Evolutionary conservation across 305 asterid genomes (phyloP), one percentile per base, ranked within the genome.

Genomic region (Stenogyne calaminthoides): DNA sequence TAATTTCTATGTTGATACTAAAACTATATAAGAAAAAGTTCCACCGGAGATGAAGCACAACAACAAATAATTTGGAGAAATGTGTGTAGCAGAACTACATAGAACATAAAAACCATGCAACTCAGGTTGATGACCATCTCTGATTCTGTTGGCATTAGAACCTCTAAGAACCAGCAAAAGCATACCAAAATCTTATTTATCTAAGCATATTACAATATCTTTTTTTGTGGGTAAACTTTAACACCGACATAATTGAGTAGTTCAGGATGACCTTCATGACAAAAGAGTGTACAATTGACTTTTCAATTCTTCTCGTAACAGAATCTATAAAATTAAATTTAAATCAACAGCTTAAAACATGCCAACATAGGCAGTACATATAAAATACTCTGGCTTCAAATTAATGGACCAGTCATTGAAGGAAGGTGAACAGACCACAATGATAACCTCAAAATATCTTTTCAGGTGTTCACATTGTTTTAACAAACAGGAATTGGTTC

Each of bases 101-200:
- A 22, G 67, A 57, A 71, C 51, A 60, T 37, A 20, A 18, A 67
- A 59, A 46, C 51, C 69, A 66, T 39, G 52, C 39, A 57, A 18
- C 42, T 15, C 19, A 57, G 8, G 65, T 52, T 7, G 19, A 63
- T 16, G 11, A 9, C 54, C 40, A 34, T 3, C 51, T 34, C 37
- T n/a, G 25, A 7, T 29, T 32, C 6, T 44, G 56, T 60, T 52
- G 57, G 63, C 39, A 8, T 15, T 55, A 2, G 37, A 64, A 40
- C 47, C 47, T 73, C 71, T 6, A 14, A 14, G 37, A 65, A 65
- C 78, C 51, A 65, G n/a, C 36, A n/a, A 32, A 32, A 32, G 4
- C 36, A 32, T 32, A 32, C 36, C 36, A 32, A 32, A 32, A 39
- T 62, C 19, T 44, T 10, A 42, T 29, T 73, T 55, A 73, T 64